Base-by-base conservation (phyloP, 1,139 yeast species). In the Torulaspora globosa region DNA sequence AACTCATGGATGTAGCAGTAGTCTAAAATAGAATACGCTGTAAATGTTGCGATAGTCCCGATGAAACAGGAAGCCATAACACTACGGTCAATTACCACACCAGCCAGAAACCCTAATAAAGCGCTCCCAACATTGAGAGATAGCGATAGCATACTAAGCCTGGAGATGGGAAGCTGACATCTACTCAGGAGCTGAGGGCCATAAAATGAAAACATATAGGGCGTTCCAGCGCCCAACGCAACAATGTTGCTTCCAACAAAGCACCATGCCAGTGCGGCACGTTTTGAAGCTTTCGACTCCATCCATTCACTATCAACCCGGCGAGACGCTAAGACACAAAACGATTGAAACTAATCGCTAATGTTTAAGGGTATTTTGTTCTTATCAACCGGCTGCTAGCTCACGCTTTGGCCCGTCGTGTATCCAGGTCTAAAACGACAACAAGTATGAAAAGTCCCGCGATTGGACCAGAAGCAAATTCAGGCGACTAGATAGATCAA, bases 141-240 rank as follows among this genome's bases (percentile, higher is more conserved):
- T 33, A 83, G 66, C 0, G 90, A 78, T 4, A 84, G 71, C 14
- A 77, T 74, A 2, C 88, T 85, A 6, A 88, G 77, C 52, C 78
- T 79, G 0, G 78, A 70, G 0, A 84, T 75, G 0, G 82, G 74
- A 28, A 84, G 70, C 0, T 79, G 75, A 30, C 84, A 77, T 51
- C 72, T 68, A 32, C 71, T 69, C 28, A 82, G 73, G 52, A 84
- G 66, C 59, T 84, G 89, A 1, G 90, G 90, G 2, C 87, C 79
- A 60, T 80, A 84, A 11, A 79, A 78, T 1, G 90, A 85, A 59
- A 80, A 84, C 18, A 82, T 67, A 58, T 83, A 84, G 0, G 87
- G 85, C 1, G 90, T 82, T 0, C 92, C 90, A 2, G 88, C 70
- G 1, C 78, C 78, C 29, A 75, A 49, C 0, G 79, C 71, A 3